These are phyloP conservation scores for Neolentinus lepideus DNA, from an alignment of 1,284 basidiomycete genomes.

Conservation along the genomic window DNA sequence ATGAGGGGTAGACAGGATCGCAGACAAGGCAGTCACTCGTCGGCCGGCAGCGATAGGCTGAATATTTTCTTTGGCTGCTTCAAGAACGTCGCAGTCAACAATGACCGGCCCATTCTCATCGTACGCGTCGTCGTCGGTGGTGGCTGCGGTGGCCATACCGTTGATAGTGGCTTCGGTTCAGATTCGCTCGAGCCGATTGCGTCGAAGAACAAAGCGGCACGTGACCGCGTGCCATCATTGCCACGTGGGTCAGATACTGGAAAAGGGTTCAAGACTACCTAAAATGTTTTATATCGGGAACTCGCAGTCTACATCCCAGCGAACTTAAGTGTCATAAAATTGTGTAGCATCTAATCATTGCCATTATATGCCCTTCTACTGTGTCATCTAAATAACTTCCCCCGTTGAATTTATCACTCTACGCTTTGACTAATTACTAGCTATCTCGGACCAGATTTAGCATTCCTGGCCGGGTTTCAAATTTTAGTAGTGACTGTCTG, in stretches of 20 bases:
- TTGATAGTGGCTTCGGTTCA: not conserved
- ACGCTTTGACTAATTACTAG: no score
- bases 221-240: not conserved
- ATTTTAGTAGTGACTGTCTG: no score
- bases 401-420: not conserved
- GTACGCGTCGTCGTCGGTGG: slow-evolving; percentile 19
- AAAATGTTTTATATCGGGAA: no score
- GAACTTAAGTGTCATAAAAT: no score
- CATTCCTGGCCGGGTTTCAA: no score
- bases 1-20: slow-evolving; percentile 66
- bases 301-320: no score
- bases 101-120: slow-evolving; percentile 27
- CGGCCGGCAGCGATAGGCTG: slow-evolving; percentile 70
- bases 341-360: no score
- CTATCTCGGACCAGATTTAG: no score
- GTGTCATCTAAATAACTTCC: no score
- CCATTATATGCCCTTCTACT: no score
- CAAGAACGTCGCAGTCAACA: slow-evolving; percentile 73
- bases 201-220: not conserved
- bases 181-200: not conserved
- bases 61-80: slow-evolving; percentile 78
- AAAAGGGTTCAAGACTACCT: no score
- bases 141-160: not conserved
- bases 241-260: no score
- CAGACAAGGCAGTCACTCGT: slow-evolving; percentile 65